phyloP scores from a whole-genome alignment of 495 filamentous ascomycete genomes.

The Penicillium manginii region DNA sequence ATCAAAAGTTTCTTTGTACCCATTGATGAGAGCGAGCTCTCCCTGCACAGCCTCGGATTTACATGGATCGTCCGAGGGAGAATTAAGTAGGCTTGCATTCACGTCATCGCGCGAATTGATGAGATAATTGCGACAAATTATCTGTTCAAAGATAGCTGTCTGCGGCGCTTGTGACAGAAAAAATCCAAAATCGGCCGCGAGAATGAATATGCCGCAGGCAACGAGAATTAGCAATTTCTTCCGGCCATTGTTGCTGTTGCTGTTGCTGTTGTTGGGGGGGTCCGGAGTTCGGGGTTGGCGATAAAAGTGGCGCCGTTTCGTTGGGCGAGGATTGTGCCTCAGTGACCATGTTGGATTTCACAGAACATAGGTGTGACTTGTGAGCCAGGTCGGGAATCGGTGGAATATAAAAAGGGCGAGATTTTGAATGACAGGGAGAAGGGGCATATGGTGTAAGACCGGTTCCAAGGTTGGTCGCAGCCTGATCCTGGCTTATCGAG shows the following conservation, averaged over 20 bases:
- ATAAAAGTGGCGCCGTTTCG: not conserved
- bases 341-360: not conserved
- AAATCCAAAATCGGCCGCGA: constrained; percentile 32
- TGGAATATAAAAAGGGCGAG: not conserved
- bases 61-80: constrained; percentile 25
- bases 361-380: not conserved
- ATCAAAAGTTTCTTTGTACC: constrained; percentile 45
- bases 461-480: not conserved
- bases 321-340: not conserved
- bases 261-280: not conserved
- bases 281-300: constrained; percentile 1
- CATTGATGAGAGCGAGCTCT: constrained; percentile 45
- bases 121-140: constrained; percentile 44
- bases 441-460: not conserved
- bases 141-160: constrained; percentile 41
- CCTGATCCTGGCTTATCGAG: not conserved
- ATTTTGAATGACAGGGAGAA: not conserved
- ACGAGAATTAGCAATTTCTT: constrained; percentile 26
- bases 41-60: constrained; percentile 49
- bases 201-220: constrained; percentile 21
- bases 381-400: not conserved
- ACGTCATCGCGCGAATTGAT: not conserved
- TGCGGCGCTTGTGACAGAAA: constrained; percentile 36
- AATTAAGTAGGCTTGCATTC: not conserved
- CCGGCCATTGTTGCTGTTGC: constrained; percentile 1